Conservation (phyloP, 2,329 filamentous ascomycete genomes). For the Lizonia empirigonia region DNA sequence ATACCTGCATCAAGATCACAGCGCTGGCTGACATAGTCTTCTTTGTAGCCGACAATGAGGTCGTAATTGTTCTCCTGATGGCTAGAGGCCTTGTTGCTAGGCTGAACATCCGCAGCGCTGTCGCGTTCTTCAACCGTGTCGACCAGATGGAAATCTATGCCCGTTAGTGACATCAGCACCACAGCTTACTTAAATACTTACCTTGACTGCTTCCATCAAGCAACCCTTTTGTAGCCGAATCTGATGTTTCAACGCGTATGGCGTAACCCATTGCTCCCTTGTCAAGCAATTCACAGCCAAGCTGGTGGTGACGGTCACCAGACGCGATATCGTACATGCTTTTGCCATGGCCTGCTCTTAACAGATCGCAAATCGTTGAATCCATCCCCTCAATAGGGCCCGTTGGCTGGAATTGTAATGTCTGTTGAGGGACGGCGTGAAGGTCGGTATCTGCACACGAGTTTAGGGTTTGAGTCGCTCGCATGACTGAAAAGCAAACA, state of each 20-base stretch:
- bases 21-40: constrained; percentile 9
- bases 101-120: constrained; percentile 14
- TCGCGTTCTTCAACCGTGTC: constrained; percentile 13
- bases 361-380: not conserved
- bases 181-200: constrained; percentile 17
- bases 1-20: constrained; percentile 3
- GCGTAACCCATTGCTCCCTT: constrained; percentile 11
- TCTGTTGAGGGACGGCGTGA: not conserved
- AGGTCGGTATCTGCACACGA: not conserved
- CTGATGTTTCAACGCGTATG: constrained; percentile 11
- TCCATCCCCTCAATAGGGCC: not conserved
- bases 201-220: constrained; percentile 17
- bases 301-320: constrained; percentile 11
- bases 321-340: not conserved
- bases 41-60: constrained; percentile 11
- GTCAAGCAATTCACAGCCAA: constrained; percentile 13
- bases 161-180: constrained; percentile 11
- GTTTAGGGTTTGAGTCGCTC: not conserved
- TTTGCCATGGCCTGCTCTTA: not conserved
- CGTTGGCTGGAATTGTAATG: not conserved
- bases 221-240: constrained; percentile 15
- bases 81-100: constrained; percentile 14
- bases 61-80: constrained; percentile 11
- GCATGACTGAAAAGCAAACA: not conserved
- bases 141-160: constrained; percentile 16